Evolutionary conservation across 805 yeast species (phyloP).

Genomic region (Candida pseudoglaebosa): DNA sequence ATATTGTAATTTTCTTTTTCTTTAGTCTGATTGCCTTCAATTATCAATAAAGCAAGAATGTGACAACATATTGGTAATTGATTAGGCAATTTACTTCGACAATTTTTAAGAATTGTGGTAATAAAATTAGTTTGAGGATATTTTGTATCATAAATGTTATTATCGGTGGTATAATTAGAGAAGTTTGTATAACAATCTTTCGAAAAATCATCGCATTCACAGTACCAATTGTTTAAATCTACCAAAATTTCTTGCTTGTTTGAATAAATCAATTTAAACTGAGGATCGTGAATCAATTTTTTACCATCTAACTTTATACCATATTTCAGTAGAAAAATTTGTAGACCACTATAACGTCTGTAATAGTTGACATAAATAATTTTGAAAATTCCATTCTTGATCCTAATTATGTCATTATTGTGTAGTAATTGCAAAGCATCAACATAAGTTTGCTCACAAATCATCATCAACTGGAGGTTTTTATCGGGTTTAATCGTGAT

Average conservation of each 20-base stretch:
- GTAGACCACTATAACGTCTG: background rate
- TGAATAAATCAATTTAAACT: background rate
- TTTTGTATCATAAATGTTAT: constrained; percentile 7
- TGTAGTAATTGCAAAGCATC: background rate
- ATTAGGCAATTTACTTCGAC: constrained; percentile 9
- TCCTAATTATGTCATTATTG: background rate
- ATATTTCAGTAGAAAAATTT: background rate
- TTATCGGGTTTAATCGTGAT: background rate
- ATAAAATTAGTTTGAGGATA: constrained; percentile 6
- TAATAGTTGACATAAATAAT: background rate
- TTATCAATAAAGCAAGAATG: constrained; percentile 15
- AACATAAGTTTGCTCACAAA: background rate
- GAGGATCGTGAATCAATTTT: background rate
- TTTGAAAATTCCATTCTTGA: constrained; percentile 1
- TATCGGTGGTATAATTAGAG: background rate
- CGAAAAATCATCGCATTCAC: constrained; percentile 25
- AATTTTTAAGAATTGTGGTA: constrained; percentile 4
- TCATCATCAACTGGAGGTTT: constrained; percentile 3
- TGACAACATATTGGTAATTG: constrained; percentile 22
- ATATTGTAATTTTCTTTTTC: too few species aligned
- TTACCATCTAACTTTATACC: background rate
- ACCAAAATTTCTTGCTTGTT: constrained; percentile 8
- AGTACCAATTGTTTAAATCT: constrained; percentile 27
- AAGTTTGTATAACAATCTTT: constrained; percentile 2
- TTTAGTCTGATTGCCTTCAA: constrained; percentile 6